Evolutionary conservation across 257 asterid genomes (phyloP).

Genomic region (Lycium barbarum): DNA sequence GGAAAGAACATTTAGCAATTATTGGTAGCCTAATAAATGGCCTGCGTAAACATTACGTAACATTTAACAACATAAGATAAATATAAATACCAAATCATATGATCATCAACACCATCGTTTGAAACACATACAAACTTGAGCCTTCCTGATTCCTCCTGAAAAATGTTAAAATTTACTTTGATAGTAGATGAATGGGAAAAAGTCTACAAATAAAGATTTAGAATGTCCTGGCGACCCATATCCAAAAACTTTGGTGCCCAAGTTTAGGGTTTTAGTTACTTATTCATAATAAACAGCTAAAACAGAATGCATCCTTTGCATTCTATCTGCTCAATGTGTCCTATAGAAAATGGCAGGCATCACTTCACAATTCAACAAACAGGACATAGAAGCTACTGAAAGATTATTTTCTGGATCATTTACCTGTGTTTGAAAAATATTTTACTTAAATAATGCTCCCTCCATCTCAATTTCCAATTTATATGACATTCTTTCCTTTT

Average conservation of each 20-base stretch:
- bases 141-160: slow-evolving; percentile 90
- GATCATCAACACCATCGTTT: slow-evolving; percentile 82
- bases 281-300: neutral
- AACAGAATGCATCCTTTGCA: slow-evolving; percentile 18
- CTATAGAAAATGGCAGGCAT: neutral
- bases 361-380: slow-evolving; percentile 2
- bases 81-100: slow-evolving; percentile 85
- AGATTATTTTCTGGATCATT: neutral
- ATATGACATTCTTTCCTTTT: no score
- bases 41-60: neutral
- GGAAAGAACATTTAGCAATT: slow-evolving; percentile 35
- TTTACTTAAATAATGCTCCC: neutral
- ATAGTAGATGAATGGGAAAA: neutral
- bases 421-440: neutral
- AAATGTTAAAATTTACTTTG: slow-evolving; percentile 32
- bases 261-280: neutral
- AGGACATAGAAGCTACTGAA: neutral
- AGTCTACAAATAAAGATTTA: neutral
- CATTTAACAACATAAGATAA: neutral
- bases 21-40: slow-evolving; percentile 2
- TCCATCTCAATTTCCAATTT: no score
- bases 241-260: slow-evolving; percentile 1
- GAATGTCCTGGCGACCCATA: neutral
- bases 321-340: neutral
- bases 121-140: slow-evolving; percentile 88